Percentiles rank a stretch among this genome's conserved stretches.
Conservation (phyloP, 129 eudicot species). For the Rutidosis leptorrhynchoides region DNA sequence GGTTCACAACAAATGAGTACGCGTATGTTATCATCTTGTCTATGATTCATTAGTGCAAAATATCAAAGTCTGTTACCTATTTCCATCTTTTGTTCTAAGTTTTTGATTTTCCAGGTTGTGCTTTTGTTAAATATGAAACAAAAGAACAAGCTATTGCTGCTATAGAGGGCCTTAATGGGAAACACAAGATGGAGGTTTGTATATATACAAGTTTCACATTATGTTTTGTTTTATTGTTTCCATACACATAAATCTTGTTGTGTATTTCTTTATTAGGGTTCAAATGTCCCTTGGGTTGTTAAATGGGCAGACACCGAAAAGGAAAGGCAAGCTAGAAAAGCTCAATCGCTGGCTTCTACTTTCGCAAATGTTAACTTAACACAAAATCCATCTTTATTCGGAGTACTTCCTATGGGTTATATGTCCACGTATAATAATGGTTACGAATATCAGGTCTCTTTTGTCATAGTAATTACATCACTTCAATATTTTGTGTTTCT, state of each 20-base stretch:
- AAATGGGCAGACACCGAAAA: slow-evolving; percentile 99
- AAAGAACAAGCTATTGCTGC: slow-evolving; percentile 97
- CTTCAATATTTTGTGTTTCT: background rate
- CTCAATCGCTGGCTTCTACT: slow-evolving; percentile 58
- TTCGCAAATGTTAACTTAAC: slow-evolving; percentile 54
- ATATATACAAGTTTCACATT: slow-evolving; percentile 29
- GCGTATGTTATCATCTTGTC: slow-evolving; percentile 10
- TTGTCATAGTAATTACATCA: slow-evolving; percentile 9
- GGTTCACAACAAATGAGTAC: slow-evolving; percentile 97
- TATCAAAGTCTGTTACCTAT: slow-evolving; percentile 12
- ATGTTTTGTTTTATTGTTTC: slow-evolving; percentile 8
- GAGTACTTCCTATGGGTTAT: slow-evolving; percentile 91
- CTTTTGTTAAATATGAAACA: slow-evolving; percentile 92
- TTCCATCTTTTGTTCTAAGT: slow-evolving; percentile 11
- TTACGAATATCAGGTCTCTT: slow-evolving; percentile 92
- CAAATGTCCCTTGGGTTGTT: slow-evolving; percentile 93
- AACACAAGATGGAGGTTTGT: slow-evolving; percentile 97
- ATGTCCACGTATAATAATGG: slow-evolving; percentile 83
- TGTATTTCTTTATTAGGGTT: slow-evolving; percentile 47
- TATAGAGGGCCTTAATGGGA: slow-evolving; percentile 88
- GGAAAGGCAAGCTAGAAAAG: slow-evolving; percentile 92
- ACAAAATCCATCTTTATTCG: slow-evolving; percentile 77
- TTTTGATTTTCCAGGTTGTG: slow-evolving; percentile 74
- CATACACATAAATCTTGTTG: slow-evolving; percentile 7
- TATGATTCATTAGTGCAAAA: slow-evolving; percentile 17